Conservation (phyloP, 495 filamentous ascomycete species). For the Jackrogersella minutella region DNA sequence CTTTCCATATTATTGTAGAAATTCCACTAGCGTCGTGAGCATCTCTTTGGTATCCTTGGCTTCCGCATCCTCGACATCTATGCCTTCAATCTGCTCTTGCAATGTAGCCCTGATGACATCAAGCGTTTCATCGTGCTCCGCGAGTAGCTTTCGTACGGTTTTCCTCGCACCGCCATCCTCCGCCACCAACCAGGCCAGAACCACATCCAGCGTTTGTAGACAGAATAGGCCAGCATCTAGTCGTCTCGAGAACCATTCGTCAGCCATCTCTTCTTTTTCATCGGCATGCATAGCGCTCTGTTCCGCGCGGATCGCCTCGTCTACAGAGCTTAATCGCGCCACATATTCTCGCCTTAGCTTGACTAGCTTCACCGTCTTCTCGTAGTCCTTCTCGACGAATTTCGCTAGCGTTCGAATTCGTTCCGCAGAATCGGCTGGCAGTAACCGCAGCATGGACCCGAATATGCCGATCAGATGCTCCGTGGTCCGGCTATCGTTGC, state of each 20-base stretch:
- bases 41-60: slow-evolving; percentile 72
- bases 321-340: slow-evolving; percentile 67
- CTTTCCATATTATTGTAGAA: slow-evolving; percentile 52
- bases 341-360: slow-evolving; percentile 76
- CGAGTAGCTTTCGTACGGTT: slow-evolving; percentile 69
- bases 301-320: slow-evolving; percentile 71
- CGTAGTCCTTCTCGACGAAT: slow-evolving; percentile 94
- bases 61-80: slow-evolving; percentile 63
- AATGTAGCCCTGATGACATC: slow-evolving; percentile 71
- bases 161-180: slow-evolving; percentile 84
- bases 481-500: slow-evolving; percentile 70
- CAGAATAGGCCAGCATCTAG: slow-evolving; percentile 88
- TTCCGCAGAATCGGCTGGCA: slow-evolving; percentile 80
- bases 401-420: slow-evolving; percentile 89
- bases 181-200: slow-evolving; percentile 90
- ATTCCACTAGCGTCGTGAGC: slow-evolving; percentile 71
- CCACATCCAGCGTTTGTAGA: slow-evolving; percentile 85
- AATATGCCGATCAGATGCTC: slow-evolving; percentile 94
- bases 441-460: slow-evolving; percentile 77
- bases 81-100: slow-evolving; percentile 70
- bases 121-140: slow-evolving; percentile 72
- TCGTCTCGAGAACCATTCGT: slow-evolving; percentile 81
- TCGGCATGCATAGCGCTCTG: slow-evolving; percentile 59
- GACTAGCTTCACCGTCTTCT: slow-evolving; percentile 76
- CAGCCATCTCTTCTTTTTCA: slow-evolving; percentile 63